These are phyloP conservation scores for Cutaneotrichosporon cutaneum DNA, from an alignment of 1,284 basidiomycete species.

Conservation along the genomic window DNA sequence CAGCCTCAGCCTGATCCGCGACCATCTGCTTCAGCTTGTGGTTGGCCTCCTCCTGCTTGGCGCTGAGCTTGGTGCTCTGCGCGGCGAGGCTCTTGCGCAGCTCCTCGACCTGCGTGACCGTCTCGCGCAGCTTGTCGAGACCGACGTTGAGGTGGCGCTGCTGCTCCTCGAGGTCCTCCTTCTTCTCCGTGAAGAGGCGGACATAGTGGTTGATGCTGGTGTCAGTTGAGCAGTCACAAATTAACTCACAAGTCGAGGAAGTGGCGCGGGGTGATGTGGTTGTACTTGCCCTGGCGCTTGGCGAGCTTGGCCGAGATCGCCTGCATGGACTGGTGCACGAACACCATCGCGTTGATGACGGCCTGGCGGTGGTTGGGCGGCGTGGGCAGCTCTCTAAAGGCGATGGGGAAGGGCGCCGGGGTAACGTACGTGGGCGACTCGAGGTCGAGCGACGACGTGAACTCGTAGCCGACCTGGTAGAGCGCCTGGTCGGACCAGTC, in stretches of 20 bases:
- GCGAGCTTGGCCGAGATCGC: constrained; percentile 85
- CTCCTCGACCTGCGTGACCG: constrained; percentile 93
- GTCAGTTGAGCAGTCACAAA: constrained; percentile 1
- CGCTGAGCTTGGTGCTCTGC: constrained; percentile 87
- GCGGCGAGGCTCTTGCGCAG: constrained; percentile 91
- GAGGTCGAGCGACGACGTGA: constrained; percentile 86
- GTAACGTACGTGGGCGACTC: constrained; percentile 76
- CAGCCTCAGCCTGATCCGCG: constrained; percentile 95
- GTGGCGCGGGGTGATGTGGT: constrained; percentile 96
- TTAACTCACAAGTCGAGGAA: constrained; percentile 94
- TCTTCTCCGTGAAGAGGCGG: constrained; percentile 92
- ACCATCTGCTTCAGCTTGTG: constrained; percentile 98
- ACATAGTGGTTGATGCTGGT: constrained; percentile 94
- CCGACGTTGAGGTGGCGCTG: constrained; percentile 98
- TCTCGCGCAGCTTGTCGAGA: constrained; percentile 93
- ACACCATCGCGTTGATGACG: constrained; percentile 89
- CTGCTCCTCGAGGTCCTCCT: constrained; percentile 98
- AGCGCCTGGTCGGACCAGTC: constrained; percentile 98
- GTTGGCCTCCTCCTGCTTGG: constrained; percentile 93
- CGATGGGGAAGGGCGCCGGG: constrained; percentile 78
- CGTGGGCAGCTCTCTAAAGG: constrained; percentile 74
- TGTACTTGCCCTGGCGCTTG: constrained; percentile 86
- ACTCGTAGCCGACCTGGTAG: constrained; percentile 94
- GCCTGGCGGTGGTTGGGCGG: constrained; percentile 73
- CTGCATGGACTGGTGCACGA: constrained; percentile 87